Percentiles rank a stretch among this genome's conserved stretches.
Evolutionary conservation across 2,329 filamentous ascomycete genomes (phyloP).

Genomic region (Fusarium sp.): DNA sequence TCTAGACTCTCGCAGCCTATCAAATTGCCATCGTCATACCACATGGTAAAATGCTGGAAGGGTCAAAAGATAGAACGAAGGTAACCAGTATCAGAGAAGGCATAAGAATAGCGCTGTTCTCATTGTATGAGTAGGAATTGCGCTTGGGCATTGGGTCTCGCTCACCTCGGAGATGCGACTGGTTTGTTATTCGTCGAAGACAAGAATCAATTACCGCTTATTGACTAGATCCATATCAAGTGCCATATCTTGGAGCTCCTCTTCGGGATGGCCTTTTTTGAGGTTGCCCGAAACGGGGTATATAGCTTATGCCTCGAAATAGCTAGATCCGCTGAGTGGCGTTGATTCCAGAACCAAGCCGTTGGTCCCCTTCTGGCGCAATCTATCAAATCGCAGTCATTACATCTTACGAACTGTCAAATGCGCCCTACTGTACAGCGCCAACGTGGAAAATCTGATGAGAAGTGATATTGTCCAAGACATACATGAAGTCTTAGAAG

Average conservation of each 20-base stretch:
- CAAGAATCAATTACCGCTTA: not conserved
- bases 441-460: not conserved
- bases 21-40: not conserved
- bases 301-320: not conserved
- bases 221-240: rapidly evolving
- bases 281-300: not conserved
- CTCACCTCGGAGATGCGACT: rapidly evolving
- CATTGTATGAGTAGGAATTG: not conserved
- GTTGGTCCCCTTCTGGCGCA: not conserved
- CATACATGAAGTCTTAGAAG: not conserved
- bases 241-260: rapidly evolving
- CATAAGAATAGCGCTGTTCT: not conserved
- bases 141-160: too few species aligned
- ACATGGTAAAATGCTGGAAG: rapidly evolving
- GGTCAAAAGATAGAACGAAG: not conserved
- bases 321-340: not conserved
- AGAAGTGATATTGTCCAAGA: not conserved
- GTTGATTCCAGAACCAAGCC: not conserved
- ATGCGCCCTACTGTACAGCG: not conserved
- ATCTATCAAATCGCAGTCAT: not conserved
- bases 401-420: not conserved
- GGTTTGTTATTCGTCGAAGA: not conserved
- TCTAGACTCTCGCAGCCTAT: too few species aligned
- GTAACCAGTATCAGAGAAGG: rapidly evolving
- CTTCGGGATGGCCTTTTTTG: not conserved